A percentile compares a stretch with the other conserved stretches of the same genome.
phyloP scores from a whole-genome alignment of 2,329 filamentous ascomycete species.

The Colletotrichum scovillei region DNA sequence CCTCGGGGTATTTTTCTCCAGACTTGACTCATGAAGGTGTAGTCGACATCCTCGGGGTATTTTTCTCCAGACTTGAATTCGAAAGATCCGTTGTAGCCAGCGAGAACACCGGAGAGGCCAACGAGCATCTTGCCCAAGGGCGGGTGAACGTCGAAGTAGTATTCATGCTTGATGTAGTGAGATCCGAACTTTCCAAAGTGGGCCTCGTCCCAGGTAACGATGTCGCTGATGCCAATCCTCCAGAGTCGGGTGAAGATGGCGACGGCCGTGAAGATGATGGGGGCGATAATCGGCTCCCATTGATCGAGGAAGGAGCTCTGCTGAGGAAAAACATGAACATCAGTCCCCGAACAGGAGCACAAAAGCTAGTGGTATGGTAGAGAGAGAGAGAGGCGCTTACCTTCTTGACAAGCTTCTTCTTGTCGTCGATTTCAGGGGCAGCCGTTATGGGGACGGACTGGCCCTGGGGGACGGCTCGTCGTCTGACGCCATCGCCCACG shows the following conservation, averaged over 20 bases:
- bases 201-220: slow-evolving; percentile 76
- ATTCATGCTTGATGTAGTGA: slow-evolving; percentile 98
- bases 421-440: slow-evolving; percentile 63
- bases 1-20: slow-evolving; percentile 91
- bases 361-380: neutral
- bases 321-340: slow-evolving; percentile 42
- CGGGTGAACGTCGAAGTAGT: slow-evolving; percentile 93
- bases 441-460: slow-evolving; percentile 49
- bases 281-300: slow-evolving; percentile 72
- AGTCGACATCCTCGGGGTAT: slow-evolving; percentile 94
- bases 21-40: slow-evolving; percentile 99
- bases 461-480: slow-evolving; percentile 63
- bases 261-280: slow-evolving; percentile 69
- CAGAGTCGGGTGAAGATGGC: slow-evolving; percentile 76
- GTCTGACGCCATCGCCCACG: slow-evolving; percentile 65
- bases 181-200: slow-evolving; percentile 97
- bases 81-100: slow-evolving; percentile 98
- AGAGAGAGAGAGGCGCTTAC: slow-evolving; percentile 47
- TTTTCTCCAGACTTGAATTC: slow-evolving; percentile 99
- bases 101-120: slow-evolving; percentile 93
- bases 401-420: slow-evolving; percentile 70
- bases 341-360: slow-evolving; percentile 33
- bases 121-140: slow-evolving; percentile 99
- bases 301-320: slow-evolving; percentile 69
- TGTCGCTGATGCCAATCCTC: slow-evolving; percentile 76